phyloP scores from a whole-genome alignment of 2,329 filamentous ascomycete genomes.

The Sarocladiaceae sp. region DNA sequence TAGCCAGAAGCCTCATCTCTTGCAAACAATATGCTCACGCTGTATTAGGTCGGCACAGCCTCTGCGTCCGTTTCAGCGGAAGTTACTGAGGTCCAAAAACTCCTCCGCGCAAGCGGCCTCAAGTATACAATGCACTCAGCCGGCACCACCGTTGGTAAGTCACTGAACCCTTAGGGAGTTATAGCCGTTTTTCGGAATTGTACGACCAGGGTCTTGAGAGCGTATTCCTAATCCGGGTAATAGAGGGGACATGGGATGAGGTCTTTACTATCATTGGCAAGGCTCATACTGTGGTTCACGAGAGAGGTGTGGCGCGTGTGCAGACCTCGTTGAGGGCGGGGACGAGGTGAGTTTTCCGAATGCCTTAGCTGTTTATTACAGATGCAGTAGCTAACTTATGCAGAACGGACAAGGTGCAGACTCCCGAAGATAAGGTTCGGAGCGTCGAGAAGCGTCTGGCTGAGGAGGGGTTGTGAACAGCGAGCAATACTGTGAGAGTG shows the following conservation, averaged over 20 bases:
- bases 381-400: not conserved
- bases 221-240: not conserved
- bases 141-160: constrained; percentile 84
- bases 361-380: not conserved
- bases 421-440: constrained; percentile 74
- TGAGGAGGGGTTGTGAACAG: constrained; percentile 11
- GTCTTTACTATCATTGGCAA: constrained; percentile 85
- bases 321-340: constrained; percentile 88
- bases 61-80: constrained; percentile 73
- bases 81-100: constrained; percentile 81
- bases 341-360: constrained; percentile 52
- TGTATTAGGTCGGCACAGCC: constrained; percentile 83
- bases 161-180: no score
- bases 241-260: constrained; percentile 88
- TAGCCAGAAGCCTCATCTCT: not conserved
- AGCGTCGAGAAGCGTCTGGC: constrained; percentile 49
- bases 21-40: no score
- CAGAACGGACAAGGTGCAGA: constrained; percentile 82
- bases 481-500: not conserved
- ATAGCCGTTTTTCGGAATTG: no score
- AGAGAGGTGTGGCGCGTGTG: constrained; percentile 72
- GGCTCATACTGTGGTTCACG: constrained; percentile 73
- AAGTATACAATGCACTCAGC: constrained; percentile 89
- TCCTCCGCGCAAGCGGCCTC: constrained; percentile 76
- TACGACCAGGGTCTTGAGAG: not conserved